phyloP scores from a whole-genome alignment of 495 filamentous ascomycete species.

The Aspergillus affinis region DNA sequence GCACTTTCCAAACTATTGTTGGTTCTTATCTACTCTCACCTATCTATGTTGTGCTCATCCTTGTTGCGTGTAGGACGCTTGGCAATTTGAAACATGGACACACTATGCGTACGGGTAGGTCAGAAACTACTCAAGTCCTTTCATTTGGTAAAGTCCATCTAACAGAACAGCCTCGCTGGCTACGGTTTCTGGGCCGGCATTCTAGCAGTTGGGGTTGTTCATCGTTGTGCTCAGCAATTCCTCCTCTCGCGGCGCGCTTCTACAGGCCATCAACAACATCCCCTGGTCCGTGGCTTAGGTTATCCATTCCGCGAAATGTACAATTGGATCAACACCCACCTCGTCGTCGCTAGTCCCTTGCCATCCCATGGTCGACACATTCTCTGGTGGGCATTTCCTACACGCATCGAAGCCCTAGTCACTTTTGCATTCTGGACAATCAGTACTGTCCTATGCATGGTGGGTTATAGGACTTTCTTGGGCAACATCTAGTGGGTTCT shows the following conservation, averaged over 20 bases:
- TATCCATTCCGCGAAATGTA: slow-evolving; percentile 8
- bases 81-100: slow-evolving; percentile 37
- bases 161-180: slow-evolving; percentile 13
- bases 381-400: slow-evolving; percentile 41
- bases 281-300: neutral
- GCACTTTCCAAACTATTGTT: slow-evolving; percentile 39
- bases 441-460: slow-evolving; percentile 35
- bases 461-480: slow-evolving; percentile 36
- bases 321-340: slow-evolving; percentile 32
- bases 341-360: slow-evolving; percentile 36
- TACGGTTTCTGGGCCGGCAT: slow-evolving; percentile 38
- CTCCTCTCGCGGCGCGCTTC: neutral
- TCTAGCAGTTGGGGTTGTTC: slow-evolving; percentile 26
- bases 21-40: neutral
- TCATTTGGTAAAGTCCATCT: neutral
- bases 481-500: slow-evolving; percentile 42
- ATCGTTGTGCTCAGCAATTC: slow-evolving; percentile 21
- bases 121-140: no score
- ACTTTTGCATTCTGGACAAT: slow-evolving; percentile 42
- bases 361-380: slow-evolving; percentile 26
- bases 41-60: neutral
- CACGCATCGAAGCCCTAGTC: slow-evolving; percentile 39
- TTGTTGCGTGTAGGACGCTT: slow-evolving; percentile 25
- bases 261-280: neutral
- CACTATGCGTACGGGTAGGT: slow-evolving; percentile 39